phyloP scores from a whole-genome alignment of 2,329 filamentous ascomycete genomes.

The Neoscytalidium dimidiatum region DNA sequence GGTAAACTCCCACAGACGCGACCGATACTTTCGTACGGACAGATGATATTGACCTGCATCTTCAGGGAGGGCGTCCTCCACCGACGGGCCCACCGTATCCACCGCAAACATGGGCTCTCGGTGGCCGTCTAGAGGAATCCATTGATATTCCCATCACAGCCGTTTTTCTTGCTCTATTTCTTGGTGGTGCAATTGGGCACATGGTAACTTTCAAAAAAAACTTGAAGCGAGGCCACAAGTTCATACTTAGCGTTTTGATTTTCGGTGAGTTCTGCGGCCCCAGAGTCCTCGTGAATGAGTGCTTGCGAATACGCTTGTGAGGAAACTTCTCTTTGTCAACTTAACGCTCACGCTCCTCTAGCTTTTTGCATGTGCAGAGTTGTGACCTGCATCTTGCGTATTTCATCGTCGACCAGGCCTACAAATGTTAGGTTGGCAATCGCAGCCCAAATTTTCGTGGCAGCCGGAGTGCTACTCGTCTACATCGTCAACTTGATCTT shows the following conservation, averaged over 20 bases:
- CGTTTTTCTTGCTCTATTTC: constrained; percentile 45
- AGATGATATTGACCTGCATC: neutral
- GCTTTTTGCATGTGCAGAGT: constrained; percentile 48
- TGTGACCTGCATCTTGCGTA: constrained; percentile 41
- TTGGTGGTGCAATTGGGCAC: constrained; percentile 40
- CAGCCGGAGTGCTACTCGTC: constrained; percentile 72
- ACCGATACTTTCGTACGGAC: neutral
- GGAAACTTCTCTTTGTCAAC: too few relatives aligned
- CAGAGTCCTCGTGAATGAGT: too few relatives aligned
- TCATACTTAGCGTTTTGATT: constrained; percentile 41
- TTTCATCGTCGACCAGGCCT: constrained; percentile 34
- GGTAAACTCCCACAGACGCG: neutral
- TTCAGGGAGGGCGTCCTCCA: neutral
- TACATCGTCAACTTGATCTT: constrained; percentile 80
- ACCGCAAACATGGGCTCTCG: constrained; percentile 35
- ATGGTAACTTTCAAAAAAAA: constrained; percentile 47
- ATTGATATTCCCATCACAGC: constrained; percentile 45
- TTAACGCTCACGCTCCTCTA: constrained; percentile 21
- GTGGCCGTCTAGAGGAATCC: constrained; percentile 37
- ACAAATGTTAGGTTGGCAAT: constrained; percentile 52
- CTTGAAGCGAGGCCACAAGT: constrained; percentile 40
- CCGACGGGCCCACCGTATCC: constrained; percentile 27
- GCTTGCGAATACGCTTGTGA: too few relatives aligned
- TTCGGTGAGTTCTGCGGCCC: constrained; percentile 41
- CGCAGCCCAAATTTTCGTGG: constrained; percentile 68